Percentiles rank a stretch among this genome's conserved stretches.
These are phyloP conservation scores for Vitis hybrid DNA, from an alignment of 177 flowering plant genomes.

Conservation along the genomic window DNA sequence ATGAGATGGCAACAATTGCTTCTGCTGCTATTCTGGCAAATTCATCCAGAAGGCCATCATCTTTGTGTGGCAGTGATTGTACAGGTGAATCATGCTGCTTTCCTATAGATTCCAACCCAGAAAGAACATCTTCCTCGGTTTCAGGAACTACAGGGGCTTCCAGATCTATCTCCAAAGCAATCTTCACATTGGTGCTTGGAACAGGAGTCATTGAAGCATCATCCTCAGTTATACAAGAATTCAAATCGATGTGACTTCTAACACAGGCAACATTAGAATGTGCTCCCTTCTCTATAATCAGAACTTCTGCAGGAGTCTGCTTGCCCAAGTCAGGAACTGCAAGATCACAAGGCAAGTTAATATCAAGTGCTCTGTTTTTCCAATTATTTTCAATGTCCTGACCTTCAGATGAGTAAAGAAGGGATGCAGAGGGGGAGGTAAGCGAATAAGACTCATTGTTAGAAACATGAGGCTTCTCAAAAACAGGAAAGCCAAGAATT, in stretches of 20 bases:
- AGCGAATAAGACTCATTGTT: constrained; percentile 28
- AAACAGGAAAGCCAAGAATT: constrained; percentile 51
- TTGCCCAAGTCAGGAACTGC: constrained; percentile 23
- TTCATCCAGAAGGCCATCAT: constrained; percentile 25
- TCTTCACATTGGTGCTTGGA: constrained; percentile 23
- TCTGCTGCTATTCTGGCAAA: constrained; percentile 43
- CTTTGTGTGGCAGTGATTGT: constrained; percentile 12
- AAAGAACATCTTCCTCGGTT: constrained; percentile 27
- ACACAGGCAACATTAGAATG: constrained; percentile 24
- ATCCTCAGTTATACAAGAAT: constrained; percentile 49
- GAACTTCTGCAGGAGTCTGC: constrained; percentile 12
- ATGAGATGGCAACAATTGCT: constrained; percentile 57
- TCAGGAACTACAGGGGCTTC: constrained; percentile 50
- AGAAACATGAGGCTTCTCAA: constrained; percentile 23
- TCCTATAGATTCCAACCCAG: constrained; percentile 15
- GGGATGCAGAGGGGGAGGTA: constrained; percentile 18
- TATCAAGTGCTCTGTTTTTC: constrained; percentile 37
- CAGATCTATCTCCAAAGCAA: constrained; percentile 41
- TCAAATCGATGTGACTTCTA: constrained; percentile 50
- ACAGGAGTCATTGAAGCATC: constrained; percentile 30
- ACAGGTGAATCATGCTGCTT: constrained; percentile 14
- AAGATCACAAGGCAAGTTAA: constrained; percentile 55
- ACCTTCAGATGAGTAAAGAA: constrained; percentile 14
- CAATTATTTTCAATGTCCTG: constrained; percentile 15
- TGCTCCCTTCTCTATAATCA: constrained; percentile 17